Evolutionary conservation across 371 early-diverging fungal genomes (phyloP).

Genomic region (Actinomortierella wolfii): DNA sequence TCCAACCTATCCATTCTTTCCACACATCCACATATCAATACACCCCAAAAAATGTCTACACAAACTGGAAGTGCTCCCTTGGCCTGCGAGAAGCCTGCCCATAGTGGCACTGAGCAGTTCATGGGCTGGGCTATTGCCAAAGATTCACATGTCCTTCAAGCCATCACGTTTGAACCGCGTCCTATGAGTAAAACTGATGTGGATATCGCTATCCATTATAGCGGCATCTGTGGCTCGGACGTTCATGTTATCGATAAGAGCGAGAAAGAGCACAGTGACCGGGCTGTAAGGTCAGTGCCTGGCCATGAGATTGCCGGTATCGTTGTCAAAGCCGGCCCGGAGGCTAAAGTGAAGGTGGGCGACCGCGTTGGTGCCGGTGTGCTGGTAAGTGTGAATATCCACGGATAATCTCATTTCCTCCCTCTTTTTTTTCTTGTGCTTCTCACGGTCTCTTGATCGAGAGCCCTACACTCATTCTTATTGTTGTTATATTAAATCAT

Average conservation of each 20-base stretch:
- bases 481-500: background rate
- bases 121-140: slow-evolving; percentile 7
- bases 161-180: slow-evolving; percentile 28
- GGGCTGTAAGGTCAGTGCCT: slow-evolving; percentile 3
- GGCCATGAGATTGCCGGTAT: slow-evolving; percentile 46
- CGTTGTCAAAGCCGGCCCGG: slow-evolving; percentile 7
- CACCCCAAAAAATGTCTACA: no score
- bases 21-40: no score
- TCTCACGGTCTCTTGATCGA: background rate
- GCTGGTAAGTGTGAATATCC: slow-evolving; percentile 10
- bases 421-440: no score
- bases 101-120: no score
- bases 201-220: slow-evolving; percentile 58
- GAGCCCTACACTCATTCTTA: background rate
- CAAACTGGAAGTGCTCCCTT: no score
- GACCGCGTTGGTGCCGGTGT: slow-evolving; percentile 16
- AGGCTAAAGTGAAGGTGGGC: slow-evolving; percentile 6
- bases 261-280: slow-evolving; percentile 1
- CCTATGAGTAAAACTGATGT: slow-evolving; percentile 53
- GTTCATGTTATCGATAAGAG: slow-evolving; percentile 4
- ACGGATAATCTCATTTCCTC: no score
- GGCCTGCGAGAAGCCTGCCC: no score
- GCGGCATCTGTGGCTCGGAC: slow-evolving; percentile 60
- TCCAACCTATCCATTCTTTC: no score
- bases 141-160: background rate